Evolutionary conservation across 768 basidiomycete species (phyloP).

Genomic region (Phanerochaete carnosa): DNA sequence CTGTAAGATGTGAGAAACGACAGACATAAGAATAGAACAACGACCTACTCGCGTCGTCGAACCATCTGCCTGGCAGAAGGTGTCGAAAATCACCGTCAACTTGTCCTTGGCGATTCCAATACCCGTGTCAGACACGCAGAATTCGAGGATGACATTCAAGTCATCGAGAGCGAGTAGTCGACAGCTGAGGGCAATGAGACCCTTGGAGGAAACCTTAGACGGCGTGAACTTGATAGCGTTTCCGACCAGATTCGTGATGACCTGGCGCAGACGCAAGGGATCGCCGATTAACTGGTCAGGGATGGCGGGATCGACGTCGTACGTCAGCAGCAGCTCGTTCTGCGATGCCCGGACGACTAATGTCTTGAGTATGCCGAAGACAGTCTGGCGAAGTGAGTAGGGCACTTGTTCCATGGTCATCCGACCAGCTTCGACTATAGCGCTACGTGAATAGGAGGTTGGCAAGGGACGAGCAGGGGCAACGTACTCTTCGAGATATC

Average conservation of each 20-base stretch:
- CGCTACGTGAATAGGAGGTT: background rate
- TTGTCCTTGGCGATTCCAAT: slow-evolving; percentile 99
- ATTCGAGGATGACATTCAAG: slow-evolving; percentile 85
- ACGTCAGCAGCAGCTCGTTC: slow-evolving; percentile 93
- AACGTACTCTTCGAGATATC: slow-evolving; percentile 98
- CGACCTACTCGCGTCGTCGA: slow-evolving; percentile 84
- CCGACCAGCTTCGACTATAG: slow-evolving; percentile 90
- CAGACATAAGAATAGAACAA: background rate
- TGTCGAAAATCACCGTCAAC: slow-evolving; percentile 96
- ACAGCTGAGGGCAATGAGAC: slow-evolving; percentile 88
- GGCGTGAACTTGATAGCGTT: slow-evolving; percentile 99
- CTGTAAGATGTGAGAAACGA: slow-evolving; percentile 33
- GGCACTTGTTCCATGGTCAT: slow-evolving; percentile 99
- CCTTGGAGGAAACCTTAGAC: slow-evolving; percentile 70
- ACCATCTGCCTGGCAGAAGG: slow-evolving; percentile 98
- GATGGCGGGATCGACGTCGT: slow-evolving; percentile 93
- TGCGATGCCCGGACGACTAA: slow-evolving; percentile 96
- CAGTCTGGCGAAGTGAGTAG: slow-evolving; percentile 94
- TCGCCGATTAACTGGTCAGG: slow-evolving; percentile 98
- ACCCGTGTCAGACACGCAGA: slow-evolving; percentile 96
- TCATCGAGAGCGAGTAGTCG: slow-evolving; percentile 77
- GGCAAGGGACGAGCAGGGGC: background rate
- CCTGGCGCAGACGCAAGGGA: slow-evolving; percentile 89
- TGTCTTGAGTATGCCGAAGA: slow-evolving; percentile 97
- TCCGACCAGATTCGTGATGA: slow-evolving; percentile 92